Evolutionary conservation across 2,329 filamentous ascomycete genomes (phyloP).

Genomic region (Westerdykella ornata): DNA sequence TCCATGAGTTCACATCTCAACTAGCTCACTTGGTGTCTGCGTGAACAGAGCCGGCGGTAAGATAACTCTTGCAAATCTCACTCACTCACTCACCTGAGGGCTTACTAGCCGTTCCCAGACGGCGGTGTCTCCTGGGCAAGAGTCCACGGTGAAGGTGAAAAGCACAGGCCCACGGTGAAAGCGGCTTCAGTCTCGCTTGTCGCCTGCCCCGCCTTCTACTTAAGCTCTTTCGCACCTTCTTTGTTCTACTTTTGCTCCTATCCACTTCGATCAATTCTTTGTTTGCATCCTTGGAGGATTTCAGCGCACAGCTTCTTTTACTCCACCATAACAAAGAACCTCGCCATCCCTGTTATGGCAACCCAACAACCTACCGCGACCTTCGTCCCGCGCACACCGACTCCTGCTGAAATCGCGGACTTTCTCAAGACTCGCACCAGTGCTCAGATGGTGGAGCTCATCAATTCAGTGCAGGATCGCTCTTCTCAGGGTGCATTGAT

Average conservation of each 20-base stretch:
- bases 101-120: too few relatives aligned
- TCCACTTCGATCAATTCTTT: slow-evolving; percentile 1
- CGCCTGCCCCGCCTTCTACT: slow-evolving; percentile 2
- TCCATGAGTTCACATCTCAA: too few relatives aligned
- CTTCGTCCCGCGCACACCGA: slow-evolving; percentile 6
- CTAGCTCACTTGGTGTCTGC: too few relatives aligned
- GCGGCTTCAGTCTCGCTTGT: slow-evolving; percentile 15
- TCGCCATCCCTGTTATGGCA: background rate
- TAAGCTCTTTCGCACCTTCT: background rate
- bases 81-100: too few relatives aligned
- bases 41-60: too few relatives aligned
- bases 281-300: slow-evolving; percentile 1
- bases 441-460: slow-evolving; percentile 13
- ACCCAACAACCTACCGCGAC: background rate
- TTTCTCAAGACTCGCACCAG: slow-evolving; percentile 13
- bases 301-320: slow-evolving; percentile 2
- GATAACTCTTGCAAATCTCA: too few relatives aligned
- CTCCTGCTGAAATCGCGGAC: slow-evolving; percentile 9
- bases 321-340: slow-evolving; percentile 4
- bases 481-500: slow-evolving; percentile 13
- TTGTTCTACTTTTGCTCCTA: slow-evolving; percentile 5
- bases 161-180: too few relatives aligned
- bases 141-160: too few relatives aligned
- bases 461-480: slow-evolving; percentile 11
- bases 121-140: too few relatives aligned